Conservation (phyloP, 148 eudicot species). For the Chenopodium quinoa region DNA sequence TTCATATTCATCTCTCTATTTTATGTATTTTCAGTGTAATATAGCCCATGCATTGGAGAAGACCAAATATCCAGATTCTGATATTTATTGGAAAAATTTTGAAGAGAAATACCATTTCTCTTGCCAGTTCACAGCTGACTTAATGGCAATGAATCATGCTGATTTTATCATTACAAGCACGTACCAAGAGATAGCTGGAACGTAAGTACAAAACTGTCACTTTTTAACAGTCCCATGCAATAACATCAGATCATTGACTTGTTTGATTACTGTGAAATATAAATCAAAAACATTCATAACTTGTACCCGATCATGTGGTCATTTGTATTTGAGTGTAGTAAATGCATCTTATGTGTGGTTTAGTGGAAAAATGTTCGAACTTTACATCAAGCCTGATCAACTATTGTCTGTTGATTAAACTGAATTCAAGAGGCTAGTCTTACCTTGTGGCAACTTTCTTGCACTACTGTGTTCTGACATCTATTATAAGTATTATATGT, state of each 20-base stretch:
- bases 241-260: not conserved
- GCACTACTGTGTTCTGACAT: not conserved
- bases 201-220: conserved; percentile 53
- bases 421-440: not conserved
- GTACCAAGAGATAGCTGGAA: conserved; percentile 97
- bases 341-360: not conserved
- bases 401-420: not conserved
- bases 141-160: conserved; percentile 89
- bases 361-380: not conserved
- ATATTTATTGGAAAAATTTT: conserved; percentile 80
- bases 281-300: not conserved
- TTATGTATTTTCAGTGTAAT: conserved; percentile 58
- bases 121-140: conserved; percentile 94
- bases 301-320: not conserved
- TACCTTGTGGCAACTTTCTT: not conserved
- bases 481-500: not conserved
- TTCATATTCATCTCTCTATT: conserved; percentile 1
- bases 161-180: conserved; percentile 98
- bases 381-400: not conserved
- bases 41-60: conserved; percentile 99
- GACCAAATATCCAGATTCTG: conserved; percentile 98
- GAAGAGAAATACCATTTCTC: conserved; percentile 97
- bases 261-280: not conserved
- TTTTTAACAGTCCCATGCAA: not conserved
- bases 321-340: not conserved